These are phyloP conservation scores for Lathyrus tuberosus DNA, from an alignment of 306 rosid genomes.

Conservation along the genomic window DNA sequence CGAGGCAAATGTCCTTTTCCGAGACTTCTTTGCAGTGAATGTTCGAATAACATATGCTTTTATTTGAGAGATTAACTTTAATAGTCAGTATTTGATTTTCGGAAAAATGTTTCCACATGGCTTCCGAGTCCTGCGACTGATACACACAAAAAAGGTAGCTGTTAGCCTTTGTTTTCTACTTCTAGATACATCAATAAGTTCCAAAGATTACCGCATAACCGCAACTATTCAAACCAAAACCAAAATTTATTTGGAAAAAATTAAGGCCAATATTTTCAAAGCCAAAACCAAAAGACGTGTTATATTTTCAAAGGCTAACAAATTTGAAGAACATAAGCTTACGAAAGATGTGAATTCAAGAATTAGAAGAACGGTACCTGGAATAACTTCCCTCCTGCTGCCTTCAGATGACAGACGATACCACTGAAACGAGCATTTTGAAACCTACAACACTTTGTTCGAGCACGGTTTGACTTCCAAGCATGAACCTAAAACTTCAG, in stretches of 20 bases:
- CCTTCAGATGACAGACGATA: conserved; percentile 81
- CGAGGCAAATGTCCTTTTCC: too few relatives aligned
- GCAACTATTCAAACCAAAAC: conserved; percentile 11
- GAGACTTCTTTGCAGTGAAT: too few relatives aligned
- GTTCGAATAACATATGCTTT: too few relatives aligned
- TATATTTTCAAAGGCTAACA: too few relatives aligned
- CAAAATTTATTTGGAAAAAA: conserved; percentile 5
- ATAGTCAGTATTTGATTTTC: conserved; percentile 82
- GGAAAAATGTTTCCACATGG: conserved; percentile 68
- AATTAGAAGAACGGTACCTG: conserved; percentile 53
- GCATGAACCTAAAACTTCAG: conserved; percentile 73
- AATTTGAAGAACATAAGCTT: too few relatives aligned
- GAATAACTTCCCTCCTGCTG: conserved; percentile 80
- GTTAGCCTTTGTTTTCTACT: conserved; percentile 45
- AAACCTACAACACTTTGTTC: conserved; percentile 59
- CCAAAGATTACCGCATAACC: background rate
- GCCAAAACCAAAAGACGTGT: conserved; percentile 43
- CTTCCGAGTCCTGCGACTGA: conserved; percentile 80
- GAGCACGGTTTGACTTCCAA: conserved; percentile 65
- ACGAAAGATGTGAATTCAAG: too few relatives aligned
- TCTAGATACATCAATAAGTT: conserved; percentile 29
- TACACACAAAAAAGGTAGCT: conserved; percentile 34
- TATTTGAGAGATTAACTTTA: too few relatives aligned
- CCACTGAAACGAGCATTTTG: conserved; percentile 85
- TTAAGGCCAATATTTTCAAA: conserved; percentile 19